Evolutionary conservation across 495 filamentous ascomycete genomes (phyloP).

Genomic region (Lophiotrema nucula): DNA sequence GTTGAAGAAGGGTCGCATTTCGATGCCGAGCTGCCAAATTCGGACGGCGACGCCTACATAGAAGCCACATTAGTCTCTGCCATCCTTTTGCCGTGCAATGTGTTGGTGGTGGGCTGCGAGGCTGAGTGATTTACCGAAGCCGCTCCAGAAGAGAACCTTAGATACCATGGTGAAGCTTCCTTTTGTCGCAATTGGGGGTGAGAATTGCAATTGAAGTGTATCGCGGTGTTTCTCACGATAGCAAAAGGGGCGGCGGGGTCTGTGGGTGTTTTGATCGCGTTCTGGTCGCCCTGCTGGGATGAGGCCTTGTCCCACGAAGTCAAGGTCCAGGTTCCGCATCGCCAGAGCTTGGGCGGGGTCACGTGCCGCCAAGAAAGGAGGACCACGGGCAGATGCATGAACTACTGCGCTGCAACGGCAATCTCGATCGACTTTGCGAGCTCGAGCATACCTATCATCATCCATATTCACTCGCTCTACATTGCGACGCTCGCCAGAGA

Average conservation of each 20-base stretch:
- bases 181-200: slow-evolving; percentile 27
- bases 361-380: slow-evolving; percentile 6
- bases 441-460: too few species aligned
- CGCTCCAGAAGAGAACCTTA: slow-evolving; percentile 92
- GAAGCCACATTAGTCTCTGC: not conserved
- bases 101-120: not conserved
- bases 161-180: slow-evolving; percentile 54
- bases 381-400: not conserved
- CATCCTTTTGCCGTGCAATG: slow-evolving; percentile 5
- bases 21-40: slow-evolving; percentile 93
- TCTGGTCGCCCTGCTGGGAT: slow-evolving; percentile 19
- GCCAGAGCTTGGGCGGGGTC: not conserved
- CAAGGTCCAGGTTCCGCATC: not conserved
- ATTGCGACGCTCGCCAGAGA: not conserved
- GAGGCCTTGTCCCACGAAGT: slow-evolving; percentile 5
- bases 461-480: too few species aligned
- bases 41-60: slow-evolving; percentile 78
- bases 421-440: not conserved
- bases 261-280: slow-evolving; percentile 18
- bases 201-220: slow-evolving; percentile 36
- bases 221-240: slow-evolving; percentile 6
- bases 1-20: slow-evolving; percentile 93
- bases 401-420: not conserved
- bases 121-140: slow-evolving; percentile 70
- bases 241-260: slow-evolving; percentile 6